phyloP scores from a whole-genome alignment of 2,329 filamentous ascomycete species.

The Chaetomium olivaceum region DNA sequence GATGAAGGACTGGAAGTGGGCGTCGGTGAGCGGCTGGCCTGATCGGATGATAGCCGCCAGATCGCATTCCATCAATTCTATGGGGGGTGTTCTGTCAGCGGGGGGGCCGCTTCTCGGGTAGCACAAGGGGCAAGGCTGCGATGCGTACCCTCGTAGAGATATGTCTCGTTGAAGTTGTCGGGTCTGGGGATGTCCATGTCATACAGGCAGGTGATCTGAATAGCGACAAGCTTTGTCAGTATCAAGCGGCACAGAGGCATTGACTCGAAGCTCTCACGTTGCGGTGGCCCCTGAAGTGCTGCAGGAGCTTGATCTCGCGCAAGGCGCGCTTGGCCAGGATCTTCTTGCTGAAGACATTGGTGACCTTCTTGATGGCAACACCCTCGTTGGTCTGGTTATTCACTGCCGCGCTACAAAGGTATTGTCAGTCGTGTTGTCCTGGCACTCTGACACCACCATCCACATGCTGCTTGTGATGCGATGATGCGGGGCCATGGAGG shows the following conservation, averaged over 20 bases:
- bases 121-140: neutral
- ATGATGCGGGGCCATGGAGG: neutral
- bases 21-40: slow-evolving; percentile 94
- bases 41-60: slow-evolving; percentile 96
- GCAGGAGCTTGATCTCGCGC: slow-evolving; percentile 96
- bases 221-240: neutral
- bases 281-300: slow-evolving; percentile 91
- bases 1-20: slow-evolving; percentile 99
- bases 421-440: slow-evolving; percentile 8
- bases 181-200: slow-evolving; percentile 99
- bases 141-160: slow-evolving; percentile 87
- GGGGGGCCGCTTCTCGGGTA: neutral
- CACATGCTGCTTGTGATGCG: neutral
- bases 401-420: slow-evolving; percentile 71
- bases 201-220: slow-evolving; percentile 94
- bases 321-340: slow-evolving; percentile 97
- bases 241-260: slow-evolving; percentile 25
- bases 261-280: slow-evolving; percentile 60
- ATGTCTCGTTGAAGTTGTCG: slow-evolving; percentile 98
- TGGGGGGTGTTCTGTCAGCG: slow-evolving; percentile 9
- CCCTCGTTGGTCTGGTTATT: slow-evolving; percentile 90
- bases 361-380: slow-evolving; percentile 99
- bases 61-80: slow-evolving; percentile 99
- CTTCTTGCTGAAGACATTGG: slow-evolving; percentile 99
- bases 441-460: neutral